Evolutionary conservation across 179 eudicot species (phyloP).

Genomic region (Vitellaria paradoxa): DNA sequence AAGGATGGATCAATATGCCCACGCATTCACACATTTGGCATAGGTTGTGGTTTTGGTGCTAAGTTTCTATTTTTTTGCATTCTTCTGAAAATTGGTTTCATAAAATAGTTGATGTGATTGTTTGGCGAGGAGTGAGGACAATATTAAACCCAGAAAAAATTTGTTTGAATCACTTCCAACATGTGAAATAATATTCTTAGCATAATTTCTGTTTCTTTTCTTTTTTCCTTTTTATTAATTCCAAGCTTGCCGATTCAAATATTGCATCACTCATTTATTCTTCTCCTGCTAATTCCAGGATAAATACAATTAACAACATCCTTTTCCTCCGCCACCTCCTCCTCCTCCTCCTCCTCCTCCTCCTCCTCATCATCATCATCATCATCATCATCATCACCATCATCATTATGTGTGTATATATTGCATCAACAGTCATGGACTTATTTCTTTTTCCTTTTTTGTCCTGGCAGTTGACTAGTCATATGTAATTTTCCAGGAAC

Average conservation of each 20-base stretch:
- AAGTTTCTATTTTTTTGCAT: background rate
- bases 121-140: background rate
- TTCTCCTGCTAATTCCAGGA: too few species aligned
- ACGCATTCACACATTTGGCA: constrained; percentile 87
- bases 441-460: background rate
- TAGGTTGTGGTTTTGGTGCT: constrained; percentile 31
- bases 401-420: too few species aligned
- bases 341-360: too few species aligned
- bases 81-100: background rate
- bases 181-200: background rate
- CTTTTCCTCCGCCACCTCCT: too few species aligned
- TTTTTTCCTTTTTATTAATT: background rate
- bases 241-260: background rate
- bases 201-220: background rate
- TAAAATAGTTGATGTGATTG: background rate
- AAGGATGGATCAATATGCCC: constrained; percentile 47
- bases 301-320: too few species aligned
- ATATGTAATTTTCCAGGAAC: constrained; percentile 43
- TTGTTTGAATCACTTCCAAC: background rate
- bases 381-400: too few species aligned
- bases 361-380: too few species aligned
- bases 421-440: too few species aligned
- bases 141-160: background rate
- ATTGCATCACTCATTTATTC: too few species aligned
- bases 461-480: constrained; percentile 8